These are phyloP conservation scores for Ambrosiella xylebori DNA, from an alignment of 2,329 filamentous ascomycete species.

Conservation along the genomic window DNA sequence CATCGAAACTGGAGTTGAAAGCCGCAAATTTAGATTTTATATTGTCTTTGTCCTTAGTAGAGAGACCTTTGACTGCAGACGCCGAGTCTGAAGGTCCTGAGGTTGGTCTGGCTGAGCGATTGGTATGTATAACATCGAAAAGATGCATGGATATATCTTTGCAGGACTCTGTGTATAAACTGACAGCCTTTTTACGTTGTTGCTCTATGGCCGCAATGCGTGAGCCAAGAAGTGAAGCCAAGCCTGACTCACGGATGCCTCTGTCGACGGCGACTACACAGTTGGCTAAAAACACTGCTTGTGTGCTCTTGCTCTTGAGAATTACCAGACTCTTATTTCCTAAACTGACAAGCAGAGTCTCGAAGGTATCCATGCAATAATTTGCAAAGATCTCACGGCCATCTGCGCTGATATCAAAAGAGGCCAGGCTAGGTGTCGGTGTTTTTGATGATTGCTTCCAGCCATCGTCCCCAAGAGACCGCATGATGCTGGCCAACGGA, in stretches of 20 bases:
- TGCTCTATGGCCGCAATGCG: slow-evolving; percentile 53
- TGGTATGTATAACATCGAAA: slow-evolving; percentile 85
- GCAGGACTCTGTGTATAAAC: slow-evolving; percentile 72
- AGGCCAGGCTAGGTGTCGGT: slow-evolving; percentile 47
- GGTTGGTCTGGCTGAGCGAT: slow-evolving; percentile 51
- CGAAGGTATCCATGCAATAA: slow-evolving; percentile 79
- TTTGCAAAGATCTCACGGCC: slow-evolving; percentile 75
- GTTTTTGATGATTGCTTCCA: slow-evolving; percentile 49
- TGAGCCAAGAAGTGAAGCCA: slow-evolving; percentile 52
- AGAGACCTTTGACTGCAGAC: slow-evolving; percentile 66
- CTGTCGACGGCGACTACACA: slow-evolving; percentile 70
- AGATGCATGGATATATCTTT: slow-evolving; percentile 72
- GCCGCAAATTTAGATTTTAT: slow-evolving; percentile 92
- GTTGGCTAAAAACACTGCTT: slow-evolving; percentile 85
- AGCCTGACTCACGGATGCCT: slow-evolving; percentile 65
- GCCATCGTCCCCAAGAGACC: slow-evolving; percentile 81
- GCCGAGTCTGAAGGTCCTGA: slow-evolving; percentile 66
- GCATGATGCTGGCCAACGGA: slow-evolving; percentile 76
- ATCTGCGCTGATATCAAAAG: slow-evolving; percentile 78
- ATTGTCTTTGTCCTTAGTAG: slow-evolving; percentile 81
- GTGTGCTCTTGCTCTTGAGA: slow-evolving; percentile 58
- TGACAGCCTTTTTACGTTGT: slow-evolving; percentile 76
- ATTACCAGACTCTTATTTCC: slow-evolving; percentile 56
- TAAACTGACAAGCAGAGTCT: slow-evolving; percentile 57
- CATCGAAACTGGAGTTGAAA: slow-evolving; percentile 84